Base-by-base conservation (phyloP, 148 eudicot species). In the Rhododendron ferrugineum region DNA sequence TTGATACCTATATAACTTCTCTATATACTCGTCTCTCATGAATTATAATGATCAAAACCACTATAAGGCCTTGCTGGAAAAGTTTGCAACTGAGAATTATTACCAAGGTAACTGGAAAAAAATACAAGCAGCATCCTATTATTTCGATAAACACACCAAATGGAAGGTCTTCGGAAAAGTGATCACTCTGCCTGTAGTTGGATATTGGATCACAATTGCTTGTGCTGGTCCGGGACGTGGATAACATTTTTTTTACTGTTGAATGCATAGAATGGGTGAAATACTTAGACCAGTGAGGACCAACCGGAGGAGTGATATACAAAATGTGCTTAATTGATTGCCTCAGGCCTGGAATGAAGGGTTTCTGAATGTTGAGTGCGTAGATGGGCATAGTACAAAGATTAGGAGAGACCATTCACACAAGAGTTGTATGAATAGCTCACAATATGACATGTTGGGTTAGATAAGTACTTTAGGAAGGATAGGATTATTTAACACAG, bases 221-320 rank as follows among this genome's bases (percentile, higher is more conserved):
- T 81, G 44, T 36, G 22, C 30, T 54, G 28, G 15, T 0, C 62
- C 26, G 7, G 64, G 28, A 78, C 46, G 4, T 3, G 14, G 28
- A 20, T 30, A 32, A 54, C 49, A 1, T 22, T 8, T 34, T n/a
- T 32, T 56, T 56, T 3, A 34, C 0, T 9, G 2, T 56, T 80
- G 70, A 80, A 32, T 79, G 5, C 37, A 2, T 30, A 15, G 40
- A 50, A 26, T 7, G 60, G 62, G 32, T 20, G 79, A 49, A 49
- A 47, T 49, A 28, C 15, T 49, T 28, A 26, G 58, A 46, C 36
- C 46, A 52, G 16, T 80, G 32, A 20, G 26, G 66, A 28, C 40
- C 60, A 54, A 52, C 82, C 66, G 32, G 36, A 47, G 82, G 82
- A 32, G 82, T 52, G 82, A 80, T 80, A 18, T 47, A 32, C 34